A percentile compares a stretch with the other conserved stretches of the same genome.
These are phyloP conservation scores for Radiomyces spectabilis DNA, from an alignment of 192 early-diverging fungal genomes.

Conservation along the genomic window DNA sequence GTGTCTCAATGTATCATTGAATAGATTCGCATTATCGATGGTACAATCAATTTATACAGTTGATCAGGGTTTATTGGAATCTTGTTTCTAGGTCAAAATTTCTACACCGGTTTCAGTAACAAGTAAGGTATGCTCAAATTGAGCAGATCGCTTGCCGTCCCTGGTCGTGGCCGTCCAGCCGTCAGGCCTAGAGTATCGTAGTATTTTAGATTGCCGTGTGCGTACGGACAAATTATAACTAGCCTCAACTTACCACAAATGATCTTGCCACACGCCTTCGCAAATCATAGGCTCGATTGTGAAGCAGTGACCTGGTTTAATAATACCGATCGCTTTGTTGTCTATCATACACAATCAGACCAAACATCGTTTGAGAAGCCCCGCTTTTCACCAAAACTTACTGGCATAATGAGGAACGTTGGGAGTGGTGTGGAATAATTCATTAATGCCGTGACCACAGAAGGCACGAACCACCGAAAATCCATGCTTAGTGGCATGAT, in stretches of 20 bases:
- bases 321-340: conserved; percentile 93
- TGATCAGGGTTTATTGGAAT: no score
- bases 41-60: no score
- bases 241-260: conserved; percentile 40
- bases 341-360: conserved; percentile 16
- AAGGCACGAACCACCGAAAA: conserved; percentile 91
- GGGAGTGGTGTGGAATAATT: conserved; percentile 86
- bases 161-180: conserved; percentile 84
- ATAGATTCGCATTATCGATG: no score
- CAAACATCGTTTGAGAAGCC: not conserved
- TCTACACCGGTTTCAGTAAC: conserved; percentile 91
- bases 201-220: conserved; percentile 1
- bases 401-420: conserved; percentile 91
- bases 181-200: conserved; percentile 43
- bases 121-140: conserved; percentile 95
- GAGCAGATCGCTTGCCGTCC: conserved; percentile 93
- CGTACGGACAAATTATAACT: not conserved
- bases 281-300: conserved; percentile 99
- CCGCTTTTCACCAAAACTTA: conserved; percentile 9
- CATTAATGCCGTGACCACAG: conserved; percentile 87
- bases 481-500: conserved; percentile 72
- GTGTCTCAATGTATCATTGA: no score
- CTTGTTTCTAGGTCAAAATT: conserved; percentile 57
- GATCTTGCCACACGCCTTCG: conserved; percentile 67
- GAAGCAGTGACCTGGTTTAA: conserved; percentile 93